Conservation (phyloP, 1,139 yeast species). For the Scheffersomyces segobiensis region DNA sequence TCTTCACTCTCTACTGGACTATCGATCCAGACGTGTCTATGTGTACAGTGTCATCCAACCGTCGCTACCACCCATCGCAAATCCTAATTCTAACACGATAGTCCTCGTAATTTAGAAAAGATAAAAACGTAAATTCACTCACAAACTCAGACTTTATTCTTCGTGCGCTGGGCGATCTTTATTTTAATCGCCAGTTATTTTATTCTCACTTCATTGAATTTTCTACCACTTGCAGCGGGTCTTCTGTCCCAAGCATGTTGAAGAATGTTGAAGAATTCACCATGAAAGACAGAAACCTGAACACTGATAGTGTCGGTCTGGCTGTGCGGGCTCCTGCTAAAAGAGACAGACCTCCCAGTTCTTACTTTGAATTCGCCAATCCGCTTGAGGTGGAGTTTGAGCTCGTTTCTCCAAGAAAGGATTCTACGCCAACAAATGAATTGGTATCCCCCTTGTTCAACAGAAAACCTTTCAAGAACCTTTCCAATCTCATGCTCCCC, state of each 20-base stretch:
- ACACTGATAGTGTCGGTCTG: neutral
- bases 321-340: slow-evolving; percentile 8
- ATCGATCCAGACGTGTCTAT: neutral
- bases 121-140: neutral
- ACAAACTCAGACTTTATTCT: neutral
- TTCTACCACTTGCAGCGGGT: neutral
- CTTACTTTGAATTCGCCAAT: slow-evolving; percentile 21
- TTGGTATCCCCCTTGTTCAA: slow-evolving; percentile 18
- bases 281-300: neutral
- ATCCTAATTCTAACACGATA: neutral
- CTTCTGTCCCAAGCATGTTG: neutral
- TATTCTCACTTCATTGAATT: neutral
- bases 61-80: neutral
- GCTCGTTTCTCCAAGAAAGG: neutral
- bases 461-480: slow-evolving; percentile 27
- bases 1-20: neutral
- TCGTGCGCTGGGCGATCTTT: neutral
- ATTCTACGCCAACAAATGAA: neutral
- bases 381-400: neutral
- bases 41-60: neutral
- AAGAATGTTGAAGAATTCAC: neutral
- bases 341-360: slow-evolving; percentile 29
- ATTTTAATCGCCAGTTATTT: neutral
- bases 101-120: neutral
- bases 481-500: slow-evolving; percentile 27